A percentile compares a stretch with the other conserved stretches of the same genome.
Evolutionary conservation across 495 filamentous ascomycete species (phyloP).

Genomic region (Xylona heveae): DNA sequence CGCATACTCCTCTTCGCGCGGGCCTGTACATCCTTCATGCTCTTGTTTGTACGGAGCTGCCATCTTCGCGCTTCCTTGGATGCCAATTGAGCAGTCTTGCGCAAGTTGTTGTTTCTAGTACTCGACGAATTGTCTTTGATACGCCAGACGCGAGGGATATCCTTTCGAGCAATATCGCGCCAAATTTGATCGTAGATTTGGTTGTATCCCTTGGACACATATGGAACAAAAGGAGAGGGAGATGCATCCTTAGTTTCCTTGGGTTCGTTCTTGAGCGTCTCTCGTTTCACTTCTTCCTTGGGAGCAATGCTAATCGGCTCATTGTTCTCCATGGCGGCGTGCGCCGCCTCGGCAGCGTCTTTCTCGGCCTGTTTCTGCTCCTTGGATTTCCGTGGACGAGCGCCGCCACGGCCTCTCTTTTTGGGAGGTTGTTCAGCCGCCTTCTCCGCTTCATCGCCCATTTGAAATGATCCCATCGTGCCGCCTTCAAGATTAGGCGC

Average conservation of each 20-base stretch:
- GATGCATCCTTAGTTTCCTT: slow-evolving; percentile 48
- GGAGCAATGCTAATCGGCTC: slow-evolving; percentile 40
- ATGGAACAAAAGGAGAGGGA: slow-evolving; percentile 29
- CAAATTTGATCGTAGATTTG: slow-evolving; percentile 98
- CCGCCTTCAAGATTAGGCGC: slow-evolving; percentile 75
- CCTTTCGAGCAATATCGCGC: slow-evolving; percentile 83
- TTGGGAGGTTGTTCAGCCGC: slow-evolving; percentile 39
- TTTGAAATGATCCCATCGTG: slow-evolving; percentile 66
- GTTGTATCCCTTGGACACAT: slow-evolving; percentile 79
- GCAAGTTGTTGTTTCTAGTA: slow-evolving; percentile 75
- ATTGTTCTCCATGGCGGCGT: slow-evolving; percentile 66
- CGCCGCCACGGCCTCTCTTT: slow-evolving; percentile 37
- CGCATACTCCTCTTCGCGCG: slow-evolving; percentile 95
- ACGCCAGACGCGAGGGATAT: slow-evolving; percentile 76
- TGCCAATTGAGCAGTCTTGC: slow-evolving; percentile 92
- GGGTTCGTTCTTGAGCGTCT: slow-evolving; percentile 18
- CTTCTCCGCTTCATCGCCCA: slow-evolving; percentile 30
- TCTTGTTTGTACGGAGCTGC: slow-evolving; percentile 96
- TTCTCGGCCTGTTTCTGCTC: slow-evolving; percentile 95
- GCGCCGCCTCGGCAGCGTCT: slow-evolving; percentile 74
- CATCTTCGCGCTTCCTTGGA: slow-evolving; percentile 94
- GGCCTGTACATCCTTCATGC: slow-evolving; percentile 90
- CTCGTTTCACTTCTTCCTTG: slow-evolving; percentile 39
- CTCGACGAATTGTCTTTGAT: slow-evolving; percentile 63
- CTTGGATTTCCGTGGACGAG: slow-evolving; percentile 68